A percentile compares a stretch with the other conserved stretches of the same genome.
Conservation (phyloP, 1,139 yeast genomes). For the Torulaspora globosa region DNA sequence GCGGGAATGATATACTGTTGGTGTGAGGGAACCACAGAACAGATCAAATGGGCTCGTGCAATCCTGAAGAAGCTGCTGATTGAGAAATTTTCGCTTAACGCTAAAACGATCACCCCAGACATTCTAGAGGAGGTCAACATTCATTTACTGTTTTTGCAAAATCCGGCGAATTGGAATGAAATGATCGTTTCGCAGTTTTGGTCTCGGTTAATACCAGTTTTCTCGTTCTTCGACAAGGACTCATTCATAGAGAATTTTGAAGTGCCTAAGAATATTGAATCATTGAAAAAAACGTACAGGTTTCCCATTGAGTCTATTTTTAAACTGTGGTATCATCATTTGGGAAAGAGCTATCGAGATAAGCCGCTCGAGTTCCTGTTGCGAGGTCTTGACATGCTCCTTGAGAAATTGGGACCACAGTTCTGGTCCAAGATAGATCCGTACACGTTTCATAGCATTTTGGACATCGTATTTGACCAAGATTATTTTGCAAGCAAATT, state of each 20-base stretch:
- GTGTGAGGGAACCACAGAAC: constrained; percentile 49
- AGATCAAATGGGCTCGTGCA: constrained; percentile 46
- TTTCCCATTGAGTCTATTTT: constrained; percentile 46
- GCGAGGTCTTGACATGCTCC: constrained; percentile 44
- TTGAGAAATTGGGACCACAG: constrained; percentile 40
- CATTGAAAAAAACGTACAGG: constrained; percentile 40
- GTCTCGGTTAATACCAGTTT: constrained; percentile 44
- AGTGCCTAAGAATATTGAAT: constrained; percentile 45
- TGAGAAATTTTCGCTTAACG: constrained; percentile 18
- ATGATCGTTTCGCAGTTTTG: constrained; percentile 50
- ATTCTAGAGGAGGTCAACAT: constrained; percentile 51
- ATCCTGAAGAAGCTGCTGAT: constrained; percentile 31
- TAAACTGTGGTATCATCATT: constrained; percentile 39
- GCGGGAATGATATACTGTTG: constrained; percentile 53
- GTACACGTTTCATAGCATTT: constrained; percentile 47
- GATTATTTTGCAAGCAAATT: constrained; percentile 27
- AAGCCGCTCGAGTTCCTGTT: constrained; percentile 55
- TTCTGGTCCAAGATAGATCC: constrained; percentile 56
- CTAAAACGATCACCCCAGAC: constrained; percentile 36
- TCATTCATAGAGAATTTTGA: constrained; percentile 43
- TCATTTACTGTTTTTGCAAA: constrained; percentile 52
- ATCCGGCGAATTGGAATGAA: constrained; percentile 46
- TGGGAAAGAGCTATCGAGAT: constrained; percentile 48
- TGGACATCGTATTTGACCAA: constrained; percentile 47
- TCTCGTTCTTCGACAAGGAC: constrained; percentile 42